Evolutionary conservation across 1,284 basidiomycete species (phyloP), one percentile per base, ranked within the genome.

Genomic region (Volvariella surrecta): DNA sequence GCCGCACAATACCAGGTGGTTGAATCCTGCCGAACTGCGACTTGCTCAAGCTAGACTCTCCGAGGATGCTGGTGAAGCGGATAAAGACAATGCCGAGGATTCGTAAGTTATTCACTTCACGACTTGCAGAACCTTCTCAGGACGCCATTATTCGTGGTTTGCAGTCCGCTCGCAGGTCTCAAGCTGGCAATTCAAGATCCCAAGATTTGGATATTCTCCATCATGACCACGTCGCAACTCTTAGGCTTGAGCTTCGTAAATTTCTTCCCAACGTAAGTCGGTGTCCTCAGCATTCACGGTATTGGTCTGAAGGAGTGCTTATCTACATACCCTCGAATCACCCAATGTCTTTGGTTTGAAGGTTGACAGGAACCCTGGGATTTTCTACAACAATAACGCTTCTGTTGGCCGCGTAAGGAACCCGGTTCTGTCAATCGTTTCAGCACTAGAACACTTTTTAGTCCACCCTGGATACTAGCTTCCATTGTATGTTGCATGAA

Each of bases 11-110:
- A 85, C 83, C 1, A 66, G 71, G 28, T 85, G 84, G 70, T 62
- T 89, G 48, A 61, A 70, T 13, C 60, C 64, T 1, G 64, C 67
- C 4, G 81, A 89, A 52, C 66, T 70, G 11, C 70, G 71, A 6
- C 68, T 89, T 13, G 86, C 84, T 1, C 80, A 82, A 54, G 74
- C 76, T 0, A 75, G 87, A 4, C 69, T 89, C 22, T 71, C 80
- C 0, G 84, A 88, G 56, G 85, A 89, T 55, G 77, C 74, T n/a
- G 82, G 82, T 1, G 82, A 83, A 59, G 76, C 78, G 0, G 81
- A 84, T 49, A 61, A 73, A 48, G 80, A 82, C 51, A 68, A 68
- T 32, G 56, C 57, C 0, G 58, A 71, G 37, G 72, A 77, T 40
- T 73, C 75, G 76, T 80, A 50, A 38, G 75, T 64, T 11, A 4